Evolutionary conservation across 306 rosid genomes (phyloP).

Genomic region (Vigna reflexopilosa): DNA sequence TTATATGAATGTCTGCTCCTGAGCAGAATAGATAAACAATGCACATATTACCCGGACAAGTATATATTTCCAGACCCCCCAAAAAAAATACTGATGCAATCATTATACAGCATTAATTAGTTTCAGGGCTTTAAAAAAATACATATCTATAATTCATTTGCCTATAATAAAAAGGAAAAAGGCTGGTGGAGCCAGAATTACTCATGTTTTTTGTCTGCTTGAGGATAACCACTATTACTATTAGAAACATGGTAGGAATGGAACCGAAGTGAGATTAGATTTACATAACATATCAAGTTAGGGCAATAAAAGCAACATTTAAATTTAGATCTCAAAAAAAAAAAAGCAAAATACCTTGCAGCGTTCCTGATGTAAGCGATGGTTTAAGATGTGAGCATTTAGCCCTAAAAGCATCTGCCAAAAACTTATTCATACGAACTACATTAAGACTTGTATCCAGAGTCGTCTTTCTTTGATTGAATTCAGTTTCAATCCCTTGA

Average conservation of each 20-base stretch:
- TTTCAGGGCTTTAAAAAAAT: not conserved
- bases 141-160: not conserved
- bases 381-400: constrained; percentile 63
- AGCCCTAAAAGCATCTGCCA: constrained; percentile 80
- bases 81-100: not conserved
- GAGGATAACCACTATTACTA: constrained; percentile 6
- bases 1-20: not conserved
- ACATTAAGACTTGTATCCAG: constrained; percentile 53
- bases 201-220: not conserved
- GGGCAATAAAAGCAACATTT: constrained; percentile 31
- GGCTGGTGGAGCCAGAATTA: constrained; percentile 9
- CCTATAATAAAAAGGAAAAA: constrained; percentile 4
- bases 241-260: constrained; percentile 5
- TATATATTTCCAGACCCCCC: not conserved
- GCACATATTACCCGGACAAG: not conserved
- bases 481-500: constrained; percentile 59
- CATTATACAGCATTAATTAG: constrained; percentile 10
- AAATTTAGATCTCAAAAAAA: constrained; percentile 1
- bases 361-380: constrained; percentile 52
- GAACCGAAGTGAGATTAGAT: not conserved
- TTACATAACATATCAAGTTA: constrained; percentile 5
- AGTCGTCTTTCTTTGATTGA: constrained; percentile 51
- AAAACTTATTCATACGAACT: constrained; percentile 60
- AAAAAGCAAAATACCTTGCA: constrained; percentile 60
- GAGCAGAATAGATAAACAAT: constrained; percentile 15